These are phyloP conservation scores for Scheffersomyces stambukii DNA, from an alignment of 1,139 yeast genomes.

Conservation along the genomic window DNA sequence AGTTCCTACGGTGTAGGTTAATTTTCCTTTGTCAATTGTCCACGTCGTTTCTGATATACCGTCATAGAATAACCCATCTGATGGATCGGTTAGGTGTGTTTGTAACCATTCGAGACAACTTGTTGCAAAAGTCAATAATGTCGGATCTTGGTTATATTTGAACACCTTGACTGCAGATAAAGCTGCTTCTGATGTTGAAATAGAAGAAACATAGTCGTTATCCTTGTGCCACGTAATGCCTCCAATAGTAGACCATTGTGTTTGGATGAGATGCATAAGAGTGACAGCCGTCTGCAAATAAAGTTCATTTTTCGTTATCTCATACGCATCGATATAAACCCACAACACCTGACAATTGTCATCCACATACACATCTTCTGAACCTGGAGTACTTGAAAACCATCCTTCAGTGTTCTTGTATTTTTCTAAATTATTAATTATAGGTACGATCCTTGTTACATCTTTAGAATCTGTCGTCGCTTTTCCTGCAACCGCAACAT, in stretches of 20 bases:
- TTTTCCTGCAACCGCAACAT: constrained; percentile 20
- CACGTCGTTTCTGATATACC: constrained; percentile 14
- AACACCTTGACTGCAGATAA: constrained; percentile 27
- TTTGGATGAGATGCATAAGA: constrained; percentile 14
- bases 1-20: constrained; percentile 34
- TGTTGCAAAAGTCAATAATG: constrained; percentile 19
- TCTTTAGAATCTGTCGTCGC: constrained; percentile 13
- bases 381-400: constrained; percentile 23
- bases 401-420: constrained; percentile 15
- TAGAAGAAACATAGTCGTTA: constrained; percentile 25
- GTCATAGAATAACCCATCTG: constrained; percentile 22
- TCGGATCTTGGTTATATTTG: constrained; percentile 15
- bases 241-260: constrained; percentile 21
- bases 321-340: constrained; percentile 25
- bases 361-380: constrained; percentile 28
- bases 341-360: constrained; percentile 33
- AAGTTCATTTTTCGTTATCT: constrained; percentile 11
- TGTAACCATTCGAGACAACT: constrained; percentile 21
- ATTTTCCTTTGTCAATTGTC: constrained; percentile 24
- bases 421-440: constrained; percentile 11
- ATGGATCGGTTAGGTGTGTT: constrained; percentile 19
- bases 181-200: constrained; percentile 32
- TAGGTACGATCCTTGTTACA: constrained; percentile 3
- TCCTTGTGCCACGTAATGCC: constrained; percentile 27
- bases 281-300: constrained; percentile 16